Evolutionary conservation across 768 basidiomycete species (phyloP).

Genomic region (Hygrophoropsis aurantiaca): DNA sequence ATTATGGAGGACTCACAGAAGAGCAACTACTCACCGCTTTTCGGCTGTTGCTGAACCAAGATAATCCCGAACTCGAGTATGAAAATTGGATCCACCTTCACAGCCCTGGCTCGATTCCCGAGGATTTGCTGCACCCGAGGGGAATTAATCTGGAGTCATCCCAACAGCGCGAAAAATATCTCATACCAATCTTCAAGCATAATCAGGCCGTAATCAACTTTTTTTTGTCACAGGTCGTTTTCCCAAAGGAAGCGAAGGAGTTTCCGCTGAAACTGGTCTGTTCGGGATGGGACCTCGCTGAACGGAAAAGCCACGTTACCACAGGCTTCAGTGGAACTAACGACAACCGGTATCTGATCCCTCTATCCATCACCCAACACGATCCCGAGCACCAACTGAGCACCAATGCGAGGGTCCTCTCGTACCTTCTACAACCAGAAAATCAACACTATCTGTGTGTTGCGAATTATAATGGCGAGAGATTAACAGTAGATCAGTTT

Average conservation of each 20-base stretch:
- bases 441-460: constrained; percentile 14
- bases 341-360: constrained; percentile 40
- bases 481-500: constrained; percentile 21
- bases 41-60: constrained; percentile 35
- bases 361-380: constrained; percentile 30
- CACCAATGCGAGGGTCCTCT: constrained; percentile 42
- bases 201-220: constrained; percentile 46
- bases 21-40: constrained; percentile 39
- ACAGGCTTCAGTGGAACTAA: constrained; percentile 62
- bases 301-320: constrained; percentile 31
- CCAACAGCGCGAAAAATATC: constrained; percentile 21
- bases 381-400: constrained; percentile 37
- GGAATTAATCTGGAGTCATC: constrained; percentile 44
- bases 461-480: neutral
- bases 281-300: constrained; percentile 54
- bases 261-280: constrained; percentile 49
- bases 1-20: constrained; percentile 44
- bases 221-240: constrained; percentile 45
- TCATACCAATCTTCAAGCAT: constrained; percentile 35
- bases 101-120: constrained; percentile 23
- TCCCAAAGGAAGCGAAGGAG: constrained; percentile 49
- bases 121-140: constrained; percentile 26
- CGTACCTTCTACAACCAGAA: constrained; percentile 21
- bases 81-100: constrained; percentile 33
- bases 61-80: constrained; percentile 44